Base-by-base conservation (phyloP, 1,284 basidiomycete genomes). In the Austroboletus novae-zelandiae region DNA sequence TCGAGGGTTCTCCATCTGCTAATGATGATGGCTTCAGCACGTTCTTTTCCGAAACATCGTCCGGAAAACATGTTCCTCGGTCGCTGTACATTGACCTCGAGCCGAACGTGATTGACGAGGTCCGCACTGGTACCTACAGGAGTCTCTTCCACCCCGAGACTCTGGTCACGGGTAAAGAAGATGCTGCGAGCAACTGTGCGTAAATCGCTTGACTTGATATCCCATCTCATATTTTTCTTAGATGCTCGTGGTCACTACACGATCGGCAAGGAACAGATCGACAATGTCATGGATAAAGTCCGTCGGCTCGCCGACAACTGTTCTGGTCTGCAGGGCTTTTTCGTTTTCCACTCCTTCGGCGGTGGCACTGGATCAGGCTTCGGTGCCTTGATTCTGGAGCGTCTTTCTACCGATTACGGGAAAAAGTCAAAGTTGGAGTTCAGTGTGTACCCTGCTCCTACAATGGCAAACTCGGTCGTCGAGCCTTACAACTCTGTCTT, bases 361-460 rank as follows among this genome's bases (percentile, higher is more conserved):
- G 97, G 97, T 74, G 97, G 97, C 75, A 99, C 96, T 65, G 97
- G 97, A 64, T 99, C 97, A 54, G 97, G 97, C 72, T 96, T 99
- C 69, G 96, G 97, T 71, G 95, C 96, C 55, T 86, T 99, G 63
- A 86, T 99, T 56, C 87, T 99, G 55, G 97, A 99, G 78, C 88
- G 94, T 62, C 87, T 99, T 53, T 96, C 95, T 34, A 94, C 92
- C 59, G 96, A 99, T 75, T 99, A 98, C 67, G 97, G 96, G 71
- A 99, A 99, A 79, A 99, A 99, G 80, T 94, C 94, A 58, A 99
- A 99, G 82, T 84, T 99, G 64, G 96, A 99, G 74, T 99, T 99
- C 79, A 90, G 91, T 59, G 94, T 99, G 50, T 98, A 98, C 78
- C 96, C 96, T 48, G 91, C 94, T 23, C 92, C 94, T 42, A 90